A percentile compares a stretch with the other conserved stretches of the same genome.
Evolutionary conservation across 2,329 filamentous ascomycete species (phyloP).

Genomic region (Aspergillus melleus): DNA sequence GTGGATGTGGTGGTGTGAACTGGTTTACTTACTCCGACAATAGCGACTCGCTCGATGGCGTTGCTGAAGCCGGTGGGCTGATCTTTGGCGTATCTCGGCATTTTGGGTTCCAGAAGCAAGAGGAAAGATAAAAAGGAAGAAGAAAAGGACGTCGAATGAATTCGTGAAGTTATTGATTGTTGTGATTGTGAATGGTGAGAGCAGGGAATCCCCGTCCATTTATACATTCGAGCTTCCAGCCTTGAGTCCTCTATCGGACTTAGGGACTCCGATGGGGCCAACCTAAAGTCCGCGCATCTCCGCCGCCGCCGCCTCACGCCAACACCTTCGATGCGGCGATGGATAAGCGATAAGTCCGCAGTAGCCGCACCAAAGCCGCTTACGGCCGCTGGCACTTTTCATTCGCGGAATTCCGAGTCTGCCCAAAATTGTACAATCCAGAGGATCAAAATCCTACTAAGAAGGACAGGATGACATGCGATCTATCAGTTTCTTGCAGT

Average conservation of each 20-base stretch:
- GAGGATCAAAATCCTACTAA: too few relatives aligned
- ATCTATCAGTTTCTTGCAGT: too few relatives aligned
- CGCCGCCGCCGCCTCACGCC: constrained; percentile 18
- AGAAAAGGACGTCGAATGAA: background rate
- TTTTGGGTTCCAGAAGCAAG: constrained; percentile 3
- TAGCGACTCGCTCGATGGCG: constrained; percentile 38
- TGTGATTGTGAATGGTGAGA: constrained; percentile 7
- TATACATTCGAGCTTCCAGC: constrained; percentile 12
- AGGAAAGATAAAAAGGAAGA: too few relatives aligned
- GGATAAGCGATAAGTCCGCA: constrained; percentile 16
- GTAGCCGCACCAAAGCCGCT: constrained; percentile 12
- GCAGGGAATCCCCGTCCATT: constrained; percentile 15
- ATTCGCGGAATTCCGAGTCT: too few relatives aligned
- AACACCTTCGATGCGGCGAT: background rate
- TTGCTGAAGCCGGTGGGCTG: constrained; percentile 30
- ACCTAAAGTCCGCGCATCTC: background rate
- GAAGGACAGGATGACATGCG: too few relatives aligned
- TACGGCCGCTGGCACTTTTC: too few relatives aligned
- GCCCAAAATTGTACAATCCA: too few relatives aligned
- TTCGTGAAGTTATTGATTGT: constrained; percentile 2
- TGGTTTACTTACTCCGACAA: constrained; percentile 36
- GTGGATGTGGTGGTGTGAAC: background rate
- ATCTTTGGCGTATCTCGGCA: constrained; percentile 26
- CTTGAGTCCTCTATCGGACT: background rate
- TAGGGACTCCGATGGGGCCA: background rate